Base-by-base conservation (phyloP, 2,329 filamentous ascomycete species). In the Alternaria sp. region DNA sequence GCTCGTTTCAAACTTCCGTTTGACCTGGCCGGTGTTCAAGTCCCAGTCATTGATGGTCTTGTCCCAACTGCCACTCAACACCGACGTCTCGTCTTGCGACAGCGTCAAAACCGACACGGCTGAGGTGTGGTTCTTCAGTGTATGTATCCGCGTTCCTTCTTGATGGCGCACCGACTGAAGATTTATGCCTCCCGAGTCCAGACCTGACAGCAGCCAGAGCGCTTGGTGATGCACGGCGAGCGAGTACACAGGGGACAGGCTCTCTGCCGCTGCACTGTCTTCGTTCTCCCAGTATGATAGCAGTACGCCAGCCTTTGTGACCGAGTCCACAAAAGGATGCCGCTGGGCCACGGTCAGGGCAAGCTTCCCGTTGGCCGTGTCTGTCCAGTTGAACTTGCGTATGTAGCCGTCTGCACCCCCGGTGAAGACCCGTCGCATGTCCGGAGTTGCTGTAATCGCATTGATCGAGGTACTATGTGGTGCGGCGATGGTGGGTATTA, bases 281-380 rank as follows among this genome's bases (percentile, higher is more conserved):
- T 97, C 93, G 71, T 98, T 99, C 77, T 97, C 95, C 95, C 95
- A 99, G 77, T 99, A 99, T 51, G 91, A 96, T 85, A 97, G 89
- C 49, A 98, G 80, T 5, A 97, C 91, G 1, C 93, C 95, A 2
- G 94, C 93, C 78, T 99, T 99, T 55, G 92, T 92, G 41, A 99
- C 95, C 69, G 92, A 97, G 75, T 99, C 95, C 39, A 99, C 95
- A 71, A 98, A 99, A 0, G 95, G 95, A 74, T 99, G 95, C 48
- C 91, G 85, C 80, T 99, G 95, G 31, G 95, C 95, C 5, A 99
- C 95, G 0, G 95, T 99, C 69, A 99, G 82, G 60, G 94, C 88
- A 33, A 95, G 86, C 79, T 97, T 97, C 64, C 93, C 93, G 74
- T 99, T 99, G 67, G 96, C 93, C 5, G 95, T 97, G 34, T 93